Percentiles rank a stretch among this genome's conserved stretches.
phyloP scores from a whole-genome alignment of 2,329 filamentous ascomycete genomes.

The Sclerotinia nivalis region DNA sequence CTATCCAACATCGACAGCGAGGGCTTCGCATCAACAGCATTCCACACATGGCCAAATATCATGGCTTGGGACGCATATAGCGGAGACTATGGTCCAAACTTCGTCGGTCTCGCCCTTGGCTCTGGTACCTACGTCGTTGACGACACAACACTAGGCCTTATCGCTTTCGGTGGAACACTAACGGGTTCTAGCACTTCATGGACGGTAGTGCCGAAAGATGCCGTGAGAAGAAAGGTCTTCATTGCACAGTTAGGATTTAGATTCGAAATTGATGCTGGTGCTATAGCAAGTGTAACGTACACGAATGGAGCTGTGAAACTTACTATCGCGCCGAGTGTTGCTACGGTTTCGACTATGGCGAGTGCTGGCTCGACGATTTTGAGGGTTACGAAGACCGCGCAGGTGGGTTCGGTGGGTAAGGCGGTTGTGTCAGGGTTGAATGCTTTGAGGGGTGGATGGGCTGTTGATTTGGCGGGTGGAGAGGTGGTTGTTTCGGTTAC shows the following conservation, averaged over 20 bases:
- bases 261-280: conserved; percentile 48
- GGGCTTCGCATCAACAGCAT: conserved; percentile 56
- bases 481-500: conserved; percentile 36
- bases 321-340: conserved; percentile 23
- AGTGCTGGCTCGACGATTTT: conserved; percentile 21
- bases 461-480: conserved; percentile 14
- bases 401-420: conserved; percentile 16
- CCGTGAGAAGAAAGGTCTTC: conserved; percentile 51
- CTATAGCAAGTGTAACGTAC: conserved; percentile 46
- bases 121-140: conserved; percentile 52
- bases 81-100: conserved; percentile 58
- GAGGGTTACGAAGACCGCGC: conserved; percentile 26
- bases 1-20: conserved; percentile 56
- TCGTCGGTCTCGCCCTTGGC: conserved; percentile 53
- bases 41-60: conserved; percentile 58
- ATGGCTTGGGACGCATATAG: conserved; percentile 57
- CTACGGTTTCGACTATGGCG: conserved; percentile 9
- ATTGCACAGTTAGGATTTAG: conserved; percentile 49
- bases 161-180: conserved; percentile 52
- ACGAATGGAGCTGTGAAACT: conserved; percentile 5
- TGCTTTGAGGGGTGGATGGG: conserved; percentile 19
- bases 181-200: conserved; percentile 29
- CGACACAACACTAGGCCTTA: conserved; percentile 48
- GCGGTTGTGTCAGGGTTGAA: background rate
- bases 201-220: conserved; percentile 48